Conservation (phyloP, 139 green algal genomes). For the Marvania coccoides region DNA sequence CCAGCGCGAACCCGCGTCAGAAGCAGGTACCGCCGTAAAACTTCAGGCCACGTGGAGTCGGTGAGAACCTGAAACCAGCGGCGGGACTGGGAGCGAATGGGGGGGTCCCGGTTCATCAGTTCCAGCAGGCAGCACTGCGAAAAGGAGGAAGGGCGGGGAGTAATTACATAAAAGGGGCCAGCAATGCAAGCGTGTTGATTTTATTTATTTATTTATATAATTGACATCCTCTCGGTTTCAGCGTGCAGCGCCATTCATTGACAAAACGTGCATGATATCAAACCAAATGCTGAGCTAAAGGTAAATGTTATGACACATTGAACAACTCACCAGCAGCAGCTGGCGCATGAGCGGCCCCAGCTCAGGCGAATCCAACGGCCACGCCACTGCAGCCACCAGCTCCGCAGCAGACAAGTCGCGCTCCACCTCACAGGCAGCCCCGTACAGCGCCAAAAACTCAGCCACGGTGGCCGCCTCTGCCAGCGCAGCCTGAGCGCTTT, state of each 20-base stretch:
- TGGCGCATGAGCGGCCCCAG: slow-evolving; percentile 31
- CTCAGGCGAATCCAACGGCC: slow-evolving; percentile 17
- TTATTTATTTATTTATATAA: no score
- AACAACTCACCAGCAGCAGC: slow-evolving; percentile 14
- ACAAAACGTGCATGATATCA: no score
- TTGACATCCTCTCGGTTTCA: no score
- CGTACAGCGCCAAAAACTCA: slow-evolving; percentile 42
- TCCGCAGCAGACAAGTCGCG: slow-evolving; percentile 6
- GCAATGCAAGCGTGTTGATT: no score
- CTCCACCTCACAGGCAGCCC: slow-evolving; percentile 18
- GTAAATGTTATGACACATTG: no score
- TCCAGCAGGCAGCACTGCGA: slow-evolving; percentile 37
- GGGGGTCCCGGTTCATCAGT: slow-evolving; percentile 33
- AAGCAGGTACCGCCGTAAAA: slow-evolving; percentile 44
- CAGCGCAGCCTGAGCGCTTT: slow-evolving; percentile 1
- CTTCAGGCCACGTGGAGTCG: slow-evolving; percentile 38
- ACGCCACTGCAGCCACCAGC: slow-evolving; percentile 14
- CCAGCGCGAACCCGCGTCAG: slow-evolving; percentile 6
- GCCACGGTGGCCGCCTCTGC: slow-evolving; percentile 25
- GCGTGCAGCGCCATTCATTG: no score
- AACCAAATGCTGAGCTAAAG: no score
- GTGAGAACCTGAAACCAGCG: slow-evolving; percentile 27
- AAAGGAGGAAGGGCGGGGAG: background rate
- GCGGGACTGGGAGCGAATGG: background rate
- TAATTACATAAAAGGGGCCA: no score